These are phyloP conservation scores for Neurospora sp. DNA, from an alignment of 495 filamentous ascomycete genomes.

Conservation along the genomic window DNA sequence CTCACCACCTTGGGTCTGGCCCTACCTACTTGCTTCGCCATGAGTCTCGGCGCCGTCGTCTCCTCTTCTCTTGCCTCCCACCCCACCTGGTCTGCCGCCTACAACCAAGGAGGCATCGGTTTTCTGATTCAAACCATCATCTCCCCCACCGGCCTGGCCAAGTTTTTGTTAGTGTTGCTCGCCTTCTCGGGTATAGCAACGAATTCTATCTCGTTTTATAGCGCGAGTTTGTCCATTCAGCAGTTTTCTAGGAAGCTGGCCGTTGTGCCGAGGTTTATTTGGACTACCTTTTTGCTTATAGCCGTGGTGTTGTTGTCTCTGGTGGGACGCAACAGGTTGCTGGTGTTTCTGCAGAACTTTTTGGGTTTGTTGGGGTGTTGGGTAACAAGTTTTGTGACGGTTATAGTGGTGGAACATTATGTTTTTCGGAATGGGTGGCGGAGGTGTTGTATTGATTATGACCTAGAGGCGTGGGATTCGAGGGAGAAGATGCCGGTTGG, in stretches of 20 bases:
- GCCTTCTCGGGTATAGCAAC: conserved; percentile 40
- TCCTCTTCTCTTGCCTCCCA: conserved; percentile 42
- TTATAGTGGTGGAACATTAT: conserved; percentile 51
- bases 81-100: conserved; percentile 36
- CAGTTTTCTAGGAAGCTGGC: conserved; percentile 26
- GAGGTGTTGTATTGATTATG: conserved; percentile 27
- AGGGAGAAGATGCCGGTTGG: conserved; percentile 37
- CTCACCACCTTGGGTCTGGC: conserved; percentile 37
- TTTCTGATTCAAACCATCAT: conserved; percentile 45
- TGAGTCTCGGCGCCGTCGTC: conserved; percentile 43
- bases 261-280: conserved; percentile 38
- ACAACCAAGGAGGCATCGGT: conserved; percentile 44
- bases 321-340: conserved; percentile 37
- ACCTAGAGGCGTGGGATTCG: conserved; percentile 42
- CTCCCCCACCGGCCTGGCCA: conserved; percentile 47
- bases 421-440: conserved; percentile 39
- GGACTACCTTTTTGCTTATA: conserved; percentile 35
- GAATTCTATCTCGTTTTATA: conserved; percentile 42
- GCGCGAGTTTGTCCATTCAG: conserved; percentile 34
- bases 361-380: conserved; percentile 51
- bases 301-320: conserved; percentile 31
- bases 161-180: conserved; percentile 47
- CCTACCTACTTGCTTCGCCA: conserved; percentile 48
- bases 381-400: conserved; percentile 46
- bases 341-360: conserved; percentile 41